Evolutionary conservation across 1,284 basidiomycete genomes (phyloP), one percentile per base, ranked within the genome.

Genomic region (Mycena citricolor): DNA sequence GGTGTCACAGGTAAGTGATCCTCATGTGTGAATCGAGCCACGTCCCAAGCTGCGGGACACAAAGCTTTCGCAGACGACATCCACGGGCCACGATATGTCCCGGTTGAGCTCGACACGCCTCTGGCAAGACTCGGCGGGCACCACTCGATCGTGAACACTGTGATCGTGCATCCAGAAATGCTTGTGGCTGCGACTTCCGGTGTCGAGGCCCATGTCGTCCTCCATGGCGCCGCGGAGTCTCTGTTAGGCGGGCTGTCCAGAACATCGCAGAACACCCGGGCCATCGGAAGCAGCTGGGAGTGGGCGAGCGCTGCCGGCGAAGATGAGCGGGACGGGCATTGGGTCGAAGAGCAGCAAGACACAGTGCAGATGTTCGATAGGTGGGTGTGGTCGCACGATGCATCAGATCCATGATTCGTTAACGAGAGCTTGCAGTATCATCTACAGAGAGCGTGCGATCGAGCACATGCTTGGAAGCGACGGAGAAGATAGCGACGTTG

Each of bases 101-200:
- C 51, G 19, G 43, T 26, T 4, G 43, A 42, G 29, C 51, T 52
- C 8, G 21, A 44, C n/a, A 51, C 51, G 19, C 51, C 51, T 29
- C 37, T 35, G 25, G 39, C 47, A 16, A 46, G 47, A 29, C 51
- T 52, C 17, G 51, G 47, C 20, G 83, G 85, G 4, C 86, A 90
- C 57, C 67, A 73, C 29, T 87, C 85, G 2, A 86, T 90, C 42
- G 78, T 89, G 37, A 90, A 90, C 60, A 77, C 77, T 0, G 69
- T 77, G 3, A 61, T 85, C 23, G 77, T 88, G 47, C 88, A 90
- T 58, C 86, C 88, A 1, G 66, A 74, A n/a, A 67, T 83, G 24
- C 74, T 83, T 4, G 71, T 83, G 40, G 66, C 87, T 20, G 71
- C 76, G 28, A 86, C 86, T 3, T 70, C 80, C 2, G 87, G 87